Base-by-base conservation (phyloP, 1,139 yeast species). In the Sugiyamaella grinbergsii region DNA sequence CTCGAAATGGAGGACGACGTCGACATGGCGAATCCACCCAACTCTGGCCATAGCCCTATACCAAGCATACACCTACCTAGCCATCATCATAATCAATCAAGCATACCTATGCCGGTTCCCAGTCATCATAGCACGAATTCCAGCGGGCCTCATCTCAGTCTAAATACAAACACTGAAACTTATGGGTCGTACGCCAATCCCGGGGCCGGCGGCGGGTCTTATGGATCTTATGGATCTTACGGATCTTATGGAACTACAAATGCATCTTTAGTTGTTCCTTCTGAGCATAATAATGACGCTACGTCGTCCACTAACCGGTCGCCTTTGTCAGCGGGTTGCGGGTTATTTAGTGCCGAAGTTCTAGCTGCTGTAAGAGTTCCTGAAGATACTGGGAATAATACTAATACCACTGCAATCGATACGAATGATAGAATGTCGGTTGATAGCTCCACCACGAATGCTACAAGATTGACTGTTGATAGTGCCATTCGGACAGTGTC, bases 311-410 rank as follows among this genome's bases (percentile, higher is more conserved):
- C 13, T 8, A 26, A 8, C 23, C 42, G 49, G 10, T 51, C 61
- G 2, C 61, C 62, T 2, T 44, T 51, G 4, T 52, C 60, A 7
- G 57, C 58, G 7, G 54, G 50, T 19, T 53, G 59, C 5, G 65
- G 70, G n/a, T 52, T 68, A 41, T 69, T 69, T 52, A 64, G 69
- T 34, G 71, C 71, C 1, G 74, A 69, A 58, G 66, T 71, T 39
- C 62, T 70, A 39, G 72, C 72, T 1, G 73, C 70, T 20, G 61
- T 70, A 45, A 71, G 68, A 13, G 59, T 42, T n/a, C 13, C 40
- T 6, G 52, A 49, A 7, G 47, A 42, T 55, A 24, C n/a, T n/a
- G n/a, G n/a, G n/a, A n/a, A n/a, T n/a, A n/a, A n/a, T n/a, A n/a
- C 28, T 42, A 15, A 33, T 44, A 3, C 44, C 41, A n/a, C 20